Base-by-base conservation (phyloP, 306 rosid species). In the Lithocarpus polystachyus region DNA sequence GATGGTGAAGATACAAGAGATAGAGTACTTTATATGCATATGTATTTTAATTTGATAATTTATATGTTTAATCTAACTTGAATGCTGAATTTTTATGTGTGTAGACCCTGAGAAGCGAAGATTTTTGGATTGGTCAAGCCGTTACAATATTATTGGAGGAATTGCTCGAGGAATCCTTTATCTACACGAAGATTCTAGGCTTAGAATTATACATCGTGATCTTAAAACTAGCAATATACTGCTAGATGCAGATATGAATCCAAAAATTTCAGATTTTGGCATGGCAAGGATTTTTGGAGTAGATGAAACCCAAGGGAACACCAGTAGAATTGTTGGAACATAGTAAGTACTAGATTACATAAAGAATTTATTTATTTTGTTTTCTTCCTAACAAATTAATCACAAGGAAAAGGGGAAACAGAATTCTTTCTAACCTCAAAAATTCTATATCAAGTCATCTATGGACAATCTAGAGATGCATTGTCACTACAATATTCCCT, bases 251-350 rank as follows among this genome's bases (percentile, higher is more conserved):
- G 6, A 75, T 22, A 37, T 75, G 78, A 75, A 59, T 75, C 70
- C 71, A 5, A 75, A 74, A 43, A 75, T 75, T 20, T 75, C 40
- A n/a, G 78, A 75, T 24, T 75, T 59, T 59, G 78, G 70, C 4
- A 20, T 59, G 56, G 56, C 78, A 59, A 75, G 2, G 9, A 4
- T 60, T 37, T 75, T 75, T 24, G 56, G 17, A 22, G 68, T 40
- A 2, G 68, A 59, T 33, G 56, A 59, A 75, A 56, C 53, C 3
- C 56, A 59, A 22, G 69, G 56, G 3, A 59, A 23, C 5, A 75
- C 70, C 2, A 17, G 18, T 19, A 57, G 4, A 13, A 43, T 75
- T 22, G 37, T 75, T 11, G 70, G 78, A 15, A 75, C 71, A 7
- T 75, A 20, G 78, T 75, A 75, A 57, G 78, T 31, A 1, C 2